Percentiles rank a stretch among this genome's conserved stretches.
Conservation (phyloP, 306 rosid species). For the Sechiopsis laciniata region DNA sequence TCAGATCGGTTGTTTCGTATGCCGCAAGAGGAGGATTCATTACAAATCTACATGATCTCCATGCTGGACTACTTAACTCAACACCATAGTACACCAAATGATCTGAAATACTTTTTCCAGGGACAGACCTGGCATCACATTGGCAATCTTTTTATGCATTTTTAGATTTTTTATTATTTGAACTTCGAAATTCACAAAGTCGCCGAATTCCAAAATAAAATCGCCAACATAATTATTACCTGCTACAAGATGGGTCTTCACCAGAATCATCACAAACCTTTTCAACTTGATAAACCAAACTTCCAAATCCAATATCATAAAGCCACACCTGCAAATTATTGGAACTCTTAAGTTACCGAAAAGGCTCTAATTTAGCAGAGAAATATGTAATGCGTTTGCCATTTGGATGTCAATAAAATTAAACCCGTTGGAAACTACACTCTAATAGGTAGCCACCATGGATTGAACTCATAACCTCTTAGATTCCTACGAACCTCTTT, state of each 20-base stretch:
- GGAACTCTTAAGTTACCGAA: slow-evolving; percentile 23
- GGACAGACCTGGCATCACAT: slow-evolving; percentile 63
- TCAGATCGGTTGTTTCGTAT: slow-evolving; percentile 37
- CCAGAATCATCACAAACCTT: slow-evolving; percentile 80
- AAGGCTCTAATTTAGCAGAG: not conserved
- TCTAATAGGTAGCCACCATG: too few species aligned
- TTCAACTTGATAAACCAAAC: slow-evolving; percentile 63
- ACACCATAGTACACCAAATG: slow-evolving; percentile 65
- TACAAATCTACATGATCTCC: slow-evolving; percentile 65
- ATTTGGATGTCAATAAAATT: not conserved
- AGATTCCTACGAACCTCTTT: too few species aligned
- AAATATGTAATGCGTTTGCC: not conserved
- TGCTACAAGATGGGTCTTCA: slow-evolving; percentile 93
- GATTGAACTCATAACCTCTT: too few species aligned
- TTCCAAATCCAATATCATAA: slow-evolving; percentile 59
- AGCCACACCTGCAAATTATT: slow-evolving; percentile 79
- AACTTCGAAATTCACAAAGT: not conserved
- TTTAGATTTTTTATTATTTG: not conserved
- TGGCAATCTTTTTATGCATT: slow-evolving; percentile 14
- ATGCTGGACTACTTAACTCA: slow-evolving; percentile 42
- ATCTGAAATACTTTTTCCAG: slow-evolving; percentile 72
- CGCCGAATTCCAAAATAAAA: not conserved
- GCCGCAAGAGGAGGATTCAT: slow-evolving; percentile 38
- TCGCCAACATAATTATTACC: slow-evolving; percentile 39
- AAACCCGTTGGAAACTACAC: too few species aligned